A percentile compares a stretch with the other conserved stretches of the same genome.
Evolutionary conservation across 2,329 filamentous ascomycete genomes (phyloP).

Genomic region (Aspergillus neotritici): DNA sequence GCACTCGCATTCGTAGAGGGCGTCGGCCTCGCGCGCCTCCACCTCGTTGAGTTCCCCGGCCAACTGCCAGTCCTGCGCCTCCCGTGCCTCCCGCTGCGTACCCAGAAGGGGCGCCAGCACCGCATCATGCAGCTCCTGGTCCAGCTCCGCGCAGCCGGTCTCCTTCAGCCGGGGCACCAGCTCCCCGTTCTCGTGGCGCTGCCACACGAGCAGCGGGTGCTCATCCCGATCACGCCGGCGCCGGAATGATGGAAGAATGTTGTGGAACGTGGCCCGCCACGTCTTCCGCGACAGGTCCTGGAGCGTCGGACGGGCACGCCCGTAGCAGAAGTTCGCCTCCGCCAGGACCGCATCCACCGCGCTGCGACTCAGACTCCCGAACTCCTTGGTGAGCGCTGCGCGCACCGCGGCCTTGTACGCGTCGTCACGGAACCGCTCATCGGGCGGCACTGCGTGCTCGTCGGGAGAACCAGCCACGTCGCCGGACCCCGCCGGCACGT

Average conservation of each 20-base stretch:
- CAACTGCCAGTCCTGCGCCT: slow-evolving; percentile 32
- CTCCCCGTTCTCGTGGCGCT: slow-evolving; percentile 29
- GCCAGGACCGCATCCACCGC: slow-evolving; percentile 44
- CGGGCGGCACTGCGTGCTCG: slow-evolving; percentile 26
- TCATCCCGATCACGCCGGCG: slow-evolving; percentile 37
- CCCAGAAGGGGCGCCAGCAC: slow-evolving; percentile 35
- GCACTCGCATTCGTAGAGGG: slow-evolving; percentile 46
- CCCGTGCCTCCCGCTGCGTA: slow-evolving; percentile 32
- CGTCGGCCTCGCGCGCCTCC: slow-evolving; percentile 37
- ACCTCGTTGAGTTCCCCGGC: slow-evolving; percentile 40
- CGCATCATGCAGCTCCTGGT: slow-evolving; percentile 36
- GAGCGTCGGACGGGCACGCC: slow-evolving; percentile 39
- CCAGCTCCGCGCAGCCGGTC: slow-evolving; percentile 41
- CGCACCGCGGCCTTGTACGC: slow-evolving; percentile 41
- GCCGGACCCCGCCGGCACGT: slow-evolving; percentile 26
- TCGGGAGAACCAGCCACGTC: slow-evolving; percentile 3
- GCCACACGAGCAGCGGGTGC: slow-evolving; percentile 38
- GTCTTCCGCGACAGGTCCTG: slow-evolving; percentile 39
- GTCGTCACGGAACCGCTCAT: slow-evolving; percentile 42
- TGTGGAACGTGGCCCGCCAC: slow-evolving; percentile 43
- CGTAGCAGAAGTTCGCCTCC: slow-evolving; percentile 45
- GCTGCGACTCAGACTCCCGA: slow-evolving; percentile 39
- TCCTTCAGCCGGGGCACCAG: slow-evolving; percentile 32
- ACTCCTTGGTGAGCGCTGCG: slow-evolving; percentile 38
- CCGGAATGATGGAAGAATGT: slow-evolving; percentile 38